phyloP scores from a whole-genome alignment of 108 stramenopile genomes.

The Phaeodactylum tricornutum region DNA sequence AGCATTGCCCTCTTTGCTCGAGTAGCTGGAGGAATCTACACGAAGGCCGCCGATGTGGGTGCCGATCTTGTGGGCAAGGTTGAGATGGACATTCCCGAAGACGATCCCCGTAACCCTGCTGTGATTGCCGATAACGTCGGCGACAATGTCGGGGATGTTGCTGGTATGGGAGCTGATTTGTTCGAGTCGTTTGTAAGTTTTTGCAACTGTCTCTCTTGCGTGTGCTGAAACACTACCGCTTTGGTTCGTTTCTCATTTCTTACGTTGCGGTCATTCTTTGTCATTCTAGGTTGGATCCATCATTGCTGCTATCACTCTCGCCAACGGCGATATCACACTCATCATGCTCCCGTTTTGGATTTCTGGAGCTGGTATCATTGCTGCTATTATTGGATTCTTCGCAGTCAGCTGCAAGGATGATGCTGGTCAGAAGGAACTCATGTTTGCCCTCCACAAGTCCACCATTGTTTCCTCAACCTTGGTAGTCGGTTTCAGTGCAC shows the following conservation, averaged over 20 bases:
- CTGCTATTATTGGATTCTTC: constrained; percentile 68
- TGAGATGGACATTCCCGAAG: constrained; percentile 92
- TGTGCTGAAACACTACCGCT: background rate
- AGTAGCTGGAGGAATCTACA: constrained; percentile 97
- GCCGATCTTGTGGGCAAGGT: constrained; percentile 97
- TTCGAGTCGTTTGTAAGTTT: constrained; percentile 80
- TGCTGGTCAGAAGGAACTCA: constrained; percentile 53
- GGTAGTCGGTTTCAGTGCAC: constrained; percentile 38
- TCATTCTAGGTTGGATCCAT: constrained; percentile 59
- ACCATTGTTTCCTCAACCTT: constrained; percentile 65
- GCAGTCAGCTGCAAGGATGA: constrained; percentile 49
- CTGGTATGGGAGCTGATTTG: constrained; percentile 92
- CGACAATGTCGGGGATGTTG: constrained; percentile 97
- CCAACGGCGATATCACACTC: constrained; percentile 47
- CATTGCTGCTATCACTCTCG: constrained; percentile 84
- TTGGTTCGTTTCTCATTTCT: background rate
- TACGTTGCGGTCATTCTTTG: background rate
- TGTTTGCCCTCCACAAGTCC: constrained; percentile 65
- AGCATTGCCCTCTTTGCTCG: constrained; percentile 95
- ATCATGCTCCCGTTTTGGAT: constrained; percentile 84
- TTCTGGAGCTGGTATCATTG: constrained; percentile 77
- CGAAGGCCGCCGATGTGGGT: constrained; percentile 96
- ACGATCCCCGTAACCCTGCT: constrained; percentile 95
- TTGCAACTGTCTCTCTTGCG: background rate
- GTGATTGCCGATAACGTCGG: constrained; percentile 99